phyloP scores from a whole-genome alignment of 768 basidiomycete genomes.

The Tylopilus vinaceipallidus region DNA sequence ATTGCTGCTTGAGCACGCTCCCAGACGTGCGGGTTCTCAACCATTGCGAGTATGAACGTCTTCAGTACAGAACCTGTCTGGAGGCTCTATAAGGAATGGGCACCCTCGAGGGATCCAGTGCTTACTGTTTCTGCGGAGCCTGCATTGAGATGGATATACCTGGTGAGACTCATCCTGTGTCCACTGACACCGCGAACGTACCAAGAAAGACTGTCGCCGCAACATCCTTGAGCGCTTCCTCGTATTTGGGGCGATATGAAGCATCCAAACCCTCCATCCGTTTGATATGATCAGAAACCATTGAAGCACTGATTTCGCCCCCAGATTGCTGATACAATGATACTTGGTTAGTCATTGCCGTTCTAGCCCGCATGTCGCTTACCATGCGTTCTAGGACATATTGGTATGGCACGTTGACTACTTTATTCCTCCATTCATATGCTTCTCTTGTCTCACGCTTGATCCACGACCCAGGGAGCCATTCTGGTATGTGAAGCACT shows the following conservation, averaged over 20 bases:
- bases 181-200: constrained; percentile 7
- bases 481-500: constrained; percentile 15
- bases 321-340: too few species aligned
- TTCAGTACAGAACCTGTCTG: not conserved
- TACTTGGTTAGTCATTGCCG: too few species aligned
- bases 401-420: constrained; percentile 3
- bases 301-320: not conserved
- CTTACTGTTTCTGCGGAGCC: too few species aligned
- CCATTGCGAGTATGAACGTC: not conserved
- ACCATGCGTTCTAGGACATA: constrained; percentile 3
- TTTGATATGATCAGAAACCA: constrained; percentile 8
- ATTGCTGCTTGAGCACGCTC: not conserved
- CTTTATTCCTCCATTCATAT: not conserved
- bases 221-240: not conserved
- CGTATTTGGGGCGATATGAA: not conserved
- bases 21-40: not conserved
- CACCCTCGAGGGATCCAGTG: too few species aligned
- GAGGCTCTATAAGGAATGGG: not conserved
- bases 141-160: too few species aligned
- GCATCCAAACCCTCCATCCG: constrained; percentile 7
- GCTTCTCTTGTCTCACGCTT: constrained; percentile 1
- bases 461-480: constrained; percentile 10
- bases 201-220: not conserved
- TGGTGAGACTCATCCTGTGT: too few species aligned
- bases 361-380: too few species aligned